These are phyloP conservation scores for Plasmopara viticola DNA, from an alignment of 352 stramenopile species.

Conservation along the genomic window DNA sequence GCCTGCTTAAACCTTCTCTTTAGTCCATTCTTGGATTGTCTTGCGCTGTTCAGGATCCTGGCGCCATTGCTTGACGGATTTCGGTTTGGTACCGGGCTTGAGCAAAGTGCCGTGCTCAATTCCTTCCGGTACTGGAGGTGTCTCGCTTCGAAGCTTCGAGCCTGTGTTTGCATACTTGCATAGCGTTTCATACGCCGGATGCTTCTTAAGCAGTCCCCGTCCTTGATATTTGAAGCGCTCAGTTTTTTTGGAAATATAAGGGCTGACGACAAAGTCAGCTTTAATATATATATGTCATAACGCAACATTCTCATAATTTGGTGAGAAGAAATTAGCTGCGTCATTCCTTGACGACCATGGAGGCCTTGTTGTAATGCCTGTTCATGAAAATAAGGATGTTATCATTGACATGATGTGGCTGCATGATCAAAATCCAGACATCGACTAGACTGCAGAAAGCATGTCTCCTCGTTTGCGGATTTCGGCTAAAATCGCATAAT, in stretches of 20 bases:
- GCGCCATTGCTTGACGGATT: not conserved
- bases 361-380: slow-evolving; percentile 1
- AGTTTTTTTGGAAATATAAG: not conserved
- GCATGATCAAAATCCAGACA: no score
- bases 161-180: not conserved
- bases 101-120: not conserved
- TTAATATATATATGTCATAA: not conserved
- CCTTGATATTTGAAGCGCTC: slow-evolving; percentile 1
- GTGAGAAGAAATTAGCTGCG: not conserved
- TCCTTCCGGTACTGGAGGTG: not conserved
- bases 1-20: slow-evolving; percentile 11
- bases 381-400: slow-evolving; percentile 3
- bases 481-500: no score
- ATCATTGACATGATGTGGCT: no score
- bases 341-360: not conserved
- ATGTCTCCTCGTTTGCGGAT: no score
- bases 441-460: no score
- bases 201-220: not conserved
- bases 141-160: not conserved
- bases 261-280: not conserved
- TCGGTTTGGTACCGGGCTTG: not conserved
- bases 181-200: not conserved
- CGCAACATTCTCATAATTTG: not conserved
- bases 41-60: not conserved
- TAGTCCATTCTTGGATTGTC: slow-evolving; percentile 9